phyloP scores from a whole-genome alignment of 441 rosid species.

The Monsonia emarginata region DNA sequence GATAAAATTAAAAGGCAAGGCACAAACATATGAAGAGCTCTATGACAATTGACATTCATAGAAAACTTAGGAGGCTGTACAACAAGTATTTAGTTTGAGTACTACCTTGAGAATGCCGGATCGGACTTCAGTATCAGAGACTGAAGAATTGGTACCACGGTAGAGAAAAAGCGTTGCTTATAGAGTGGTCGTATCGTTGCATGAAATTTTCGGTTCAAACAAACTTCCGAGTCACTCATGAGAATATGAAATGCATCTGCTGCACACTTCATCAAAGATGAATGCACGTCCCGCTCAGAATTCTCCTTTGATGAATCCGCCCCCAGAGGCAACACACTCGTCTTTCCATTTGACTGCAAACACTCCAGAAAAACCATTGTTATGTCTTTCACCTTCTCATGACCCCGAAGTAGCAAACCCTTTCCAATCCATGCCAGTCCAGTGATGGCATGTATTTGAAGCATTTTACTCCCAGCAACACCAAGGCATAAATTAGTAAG shows the following conservation, averaged over 20 bases:
- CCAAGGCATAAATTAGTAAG: conserved; percentile 31
- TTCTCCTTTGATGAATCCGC: conserved; percentile 19
- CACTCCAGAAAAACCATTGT: conserved; percentile 46
- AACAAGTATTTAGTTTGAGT: neutral
- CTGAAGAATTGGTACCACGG: conserved; percentile 56
- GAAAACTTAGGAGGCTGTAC: neutral
- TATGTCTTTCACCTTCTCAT: conserved; percentile 58
- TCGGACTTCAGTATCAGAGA: conserved; percentile 45
- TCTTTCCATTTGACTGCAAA: conserved; percentile 33
- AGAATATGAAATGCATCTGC: conserved; percentile 79
- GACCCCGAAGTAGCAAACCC: conserved; percentile 84
- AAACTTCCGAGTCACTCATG: conserved; percentile 62
- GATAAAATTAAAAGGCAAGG: neutral
- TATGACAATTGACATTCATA: neutral
- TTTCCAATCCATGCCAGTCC: conserved; percentile 93
- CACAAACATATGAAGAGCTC: neutral
- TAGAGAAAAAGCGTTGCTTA: conserved; percentile 75
- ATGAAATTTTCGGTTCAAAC: conserved; percentile 59
- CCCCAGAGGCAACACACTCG: conserved; percentile 18
- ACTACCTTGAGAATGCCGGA: conserved; percentile 50
- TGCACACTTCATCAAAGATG: conserved; percentile 44
- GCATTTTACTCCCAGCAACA: conserved; percentile 24
- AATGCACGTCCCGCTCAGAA: conserved; percentile 23
- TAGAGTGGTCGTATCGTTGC: conserved; percentile 72
- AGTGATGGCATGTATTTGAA: conserved; percentile 44